A percentile compares a stretch with the other conserved stretches of the same genome.
Conservation (phyloP, 1,139 yeast species). For the Candida smagusa region DNA sequence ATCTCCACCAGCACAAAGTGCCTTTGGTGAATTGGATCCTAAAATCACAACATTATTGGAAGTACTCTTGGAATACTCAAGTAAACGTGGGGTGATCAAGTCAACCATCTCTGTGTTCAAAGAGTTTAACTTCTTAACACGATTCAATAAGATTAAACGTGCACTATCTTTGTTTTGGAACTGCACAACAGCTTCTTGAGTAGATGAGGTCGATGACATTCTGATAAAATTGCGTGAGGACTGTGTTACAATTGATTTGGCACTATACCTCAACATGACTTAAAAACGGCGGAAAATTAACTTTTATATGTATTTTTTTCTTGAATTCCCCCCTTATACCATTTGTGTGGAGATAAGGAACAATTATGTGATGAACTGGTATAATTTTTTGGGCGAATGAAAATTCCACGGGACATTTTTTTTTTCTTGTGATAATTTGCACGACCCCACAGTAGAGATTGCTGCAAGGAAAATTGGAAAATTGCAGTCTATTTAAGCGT, state of each 20-base stretch:
- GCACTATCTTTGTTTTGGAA: slow-evolving; percentile 63
- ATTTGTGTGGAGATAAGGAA: slow-evolving; percentile 3
- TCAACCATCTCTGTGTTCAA: slow-evolving; percentile 75
- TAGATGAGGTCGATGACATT: slow-evolving; percentile 19
- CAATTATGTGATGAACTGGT: slow-evolving; percentile 1
- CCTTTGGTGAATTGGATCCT: slow-evolving; percentile 61
- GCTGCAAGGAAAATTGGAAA: too few species aligned
- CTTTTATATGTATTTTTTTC: slow-evolving; percentile 4
- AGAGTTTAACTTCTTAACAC: slow-evolving; percentile 84
- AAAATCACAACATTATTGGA: slow-evolving; percentile 65
- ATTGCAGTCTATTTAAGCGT: too few species aligned
- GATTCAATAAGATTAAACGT: slow-evolving; percentile 73
- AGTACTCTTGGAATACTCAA: slow-evolving; percentile 71
- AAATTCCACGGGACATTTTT: slow-evolving; percentile 5
- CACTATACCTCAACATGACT: slow-evolving; percentile 10
- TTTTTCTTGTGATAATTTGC: slow-evolving; percentile 10
- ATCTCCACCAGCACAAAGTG: slow-evolving; percentile 92
- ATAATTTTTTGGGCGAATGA: not conserved
- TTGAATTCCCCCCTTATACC: slow-evolving; percentile 1
- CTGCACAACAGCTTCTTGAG: slow-evolving; percentile 49
- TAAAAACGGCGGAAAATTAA: slow-evolving; percentile 2
- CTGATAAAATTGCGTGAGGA: slow-evolving; percentile 10
- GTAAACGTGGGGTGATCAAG: slow-evolving; percentile 68
- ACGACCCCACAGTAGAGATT: slow-evolving; percentile 3
- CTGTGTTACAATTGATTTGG: slow-evolving; percentile 4